Base-by-base conservation (phyloP, 257 asterid genomes). In the Cinchona pubescens region DNA sequence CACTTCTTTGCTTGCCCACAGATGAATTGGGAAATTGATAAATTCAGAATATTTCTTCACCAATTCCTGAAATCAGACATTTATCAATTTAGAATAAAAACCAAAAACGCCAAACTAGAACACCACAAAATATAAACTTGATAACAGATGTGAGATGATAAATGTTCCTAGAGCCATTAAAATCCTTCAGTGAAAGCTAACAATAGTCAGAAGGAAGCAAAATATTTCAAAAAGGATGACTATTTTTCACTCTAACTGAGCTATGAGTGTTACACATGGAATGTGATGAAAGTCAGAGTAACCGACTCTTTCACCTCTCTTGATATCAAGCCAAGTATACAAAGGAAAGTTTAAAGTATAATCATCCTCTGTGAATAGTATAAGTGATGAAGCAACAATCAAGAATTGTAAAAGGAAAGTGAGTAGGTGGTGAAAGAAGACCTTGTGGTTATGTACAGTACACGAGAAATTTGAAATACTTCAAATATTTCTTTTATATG, bases 1-100 rank as follows among this genome's bases (percentile, higher is more conserved):
- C 37, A 90, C 88, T 86, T 93, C 96, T 82, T 91, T 93, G 81
- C 83, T 93, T 67, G 97, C 97, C 98, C 97, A 91, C 61, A 93
- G 90, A 80, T 82, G 11, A 71, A 93, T 93, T 49, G 98, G 98
- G 86, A 93, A 93, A 90, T 93, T 93, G 80, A 93, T 91, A 81
- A 93, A 93, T 80, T 93, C 95, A 56, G 97, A 93, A 80, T 93
- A 93, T 84, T 71, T 91, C 72, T 93, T 90, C 83, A 93, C 98
- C 87, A 93, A 84, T 34, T 93, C 98, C 98, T 91, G 80, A 56
- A 78, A 63, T 42, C 75, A 83, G 38, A 35, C 37, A 12, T 69
- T 32, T 30, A 38, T 34, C 16, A 53, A 46, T 73, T 84, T 14
- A 79, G 37, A 48, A 37, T 48, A 56, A 32, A 60, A 45, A 12